Percentiles rank a stretch among this genome's conserved stretches.
Evolutionary conservation across 2,329 filamentous ascomycete species (phyloP).

Genomic region (Colletotrichum sojae): DNA sequence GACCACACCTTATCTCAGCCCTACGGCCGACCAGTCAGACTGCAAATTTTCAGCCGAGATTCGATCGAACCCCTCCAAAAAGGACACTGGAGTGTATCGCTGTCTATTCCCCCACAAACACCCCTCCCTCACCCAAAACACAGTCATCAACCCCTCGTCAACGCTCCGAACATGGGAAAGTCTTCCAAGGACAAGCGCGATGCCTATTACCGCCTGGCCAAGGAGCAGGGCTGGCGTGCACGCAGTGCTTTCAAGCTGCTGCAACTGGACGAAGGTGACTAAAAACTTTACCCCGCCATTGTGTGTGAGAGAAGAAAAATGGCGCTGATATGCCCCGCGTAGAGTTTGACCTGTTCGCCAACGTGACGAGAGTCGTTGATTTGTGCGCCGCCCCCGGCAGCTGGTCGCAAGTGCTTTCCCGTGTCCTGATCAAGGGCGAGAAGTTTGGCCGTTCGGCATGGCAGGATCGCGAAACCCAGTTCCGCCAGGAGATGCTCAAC

Average conservation of each 20-base stretch:
- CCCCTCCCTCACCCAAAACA: neutral
- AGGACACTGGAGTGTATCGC: constrained; percentile 4
- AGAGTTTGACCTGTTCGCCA: constrained; percentile 95
- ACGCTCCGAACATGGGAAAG: constrained; percentile 79
- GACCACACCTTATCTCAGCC: constrained; percentile 50
- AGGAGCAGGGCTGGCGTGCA: constrained; percentile 98
- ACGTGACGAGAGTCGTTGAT: constrained; percentile 93
- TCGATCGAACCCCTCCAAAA: constrained; percentile 33
- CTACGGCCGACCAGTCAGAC: constrained; percentile 35
- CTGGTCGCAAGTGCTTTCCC: constrained; percentile 96
- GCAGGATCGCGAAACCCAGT: constrained; percentile 83
- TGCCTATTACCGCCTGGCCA: constrained; percentile 96
- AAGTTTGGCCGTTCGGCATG: constrained; percentile 88
- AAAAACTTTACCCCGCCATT: constrained; percentile 18
- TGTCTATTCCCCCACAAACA: constrained; percentile 13
- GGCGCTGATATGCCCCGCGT: constrained; percentile 43
- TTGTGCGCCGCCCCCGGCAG: constrained; percentile 95
- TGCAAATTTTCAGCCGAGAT: constrained; percentile 40
- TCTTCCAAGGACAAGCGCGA: constrained; percentile 99
- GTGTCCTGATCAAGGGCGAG: constrained; percentile 93
- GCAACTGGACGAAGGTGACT: constrained; percentile 85
- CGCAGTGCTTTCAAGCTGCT: constrained; percentile 97
- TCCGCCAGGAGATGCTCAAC: constrained; percentile 73
- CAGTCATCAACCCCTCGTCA: neutral
- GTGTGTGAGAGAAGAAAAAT: neutral